These are phyloP conservation scores for Pichia kluyveri DNA, from an alignment of 805 yeast species.

Conservation along the genomic window DNA sequence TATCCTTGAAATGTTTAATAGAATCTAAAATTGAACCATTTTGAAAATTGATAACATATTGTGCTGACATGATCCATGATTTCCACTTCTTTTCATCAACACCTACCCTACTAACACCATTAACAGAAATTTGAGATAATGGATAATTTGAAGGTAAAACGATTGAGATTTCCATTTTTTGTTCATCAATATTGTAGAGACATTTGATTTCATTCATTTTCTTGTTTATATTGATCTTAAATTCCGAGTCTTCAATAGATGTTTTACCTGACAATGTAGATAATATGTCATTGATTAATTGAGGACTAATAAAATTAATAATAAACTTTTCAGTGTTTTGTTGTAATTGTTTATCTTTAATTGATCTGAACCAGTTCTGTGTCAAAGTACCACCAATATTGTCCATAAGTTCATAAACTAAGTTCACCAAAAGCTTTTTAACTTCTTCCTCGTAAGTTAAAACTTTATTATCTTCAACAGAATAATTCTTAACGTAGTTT, in stretches of 20 bases:
- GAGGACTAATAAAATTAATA: conserved; percentile 51
- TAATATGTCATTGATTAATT: conserved; percentile 50
- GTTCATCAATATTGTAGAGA: conserved; percentile 75
- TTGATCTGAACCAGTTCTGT: conserved; percentile 61
- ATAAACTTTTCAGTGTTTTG: conserved; percentile 55
- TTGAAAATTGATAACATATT: conserved; percentile 65
- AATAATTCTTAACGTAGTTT: conserved; percentile 20
- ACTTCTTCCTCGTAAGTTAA: conserved; percentile 24
- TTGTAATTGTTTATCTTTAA: conserved; percentile 61
- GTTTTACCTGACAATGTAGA: conserved; percentile 22
- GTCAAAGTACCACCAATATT: conserved; percentile 52
- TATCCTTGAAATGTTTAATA: conserved; percentile 57
- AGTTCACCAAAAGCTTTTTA: conserved; percentile 35
- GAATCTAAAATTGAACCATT: conserved; percentile 66
- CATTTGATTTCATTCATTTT: conserved; percentile 62
- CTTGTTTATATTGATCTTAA: conserved; percentile 53
- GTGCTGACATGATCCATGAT: conserved; percentile 90
- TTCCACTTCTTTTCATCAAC: conserved; percentile 90
- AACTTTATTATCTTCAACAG: conserved; percentile 6
- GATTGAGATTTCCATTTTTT: conserved; percentile 70
- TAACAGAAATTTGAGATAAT: conserved; percentile 60
- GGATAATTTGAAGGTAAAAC: conserved; percentile 73
- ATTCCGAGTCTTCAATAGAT: conserved; percentile 30
- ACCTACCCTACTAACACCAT: conserved; percentile 75
- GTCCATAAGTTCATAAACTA: conserved; percentile 41